These are phyloP conservation scores for Mimosa bimucronata DNA, from an alignment of 306 rosid genomes.

Conservation along the genomic window DNA sequence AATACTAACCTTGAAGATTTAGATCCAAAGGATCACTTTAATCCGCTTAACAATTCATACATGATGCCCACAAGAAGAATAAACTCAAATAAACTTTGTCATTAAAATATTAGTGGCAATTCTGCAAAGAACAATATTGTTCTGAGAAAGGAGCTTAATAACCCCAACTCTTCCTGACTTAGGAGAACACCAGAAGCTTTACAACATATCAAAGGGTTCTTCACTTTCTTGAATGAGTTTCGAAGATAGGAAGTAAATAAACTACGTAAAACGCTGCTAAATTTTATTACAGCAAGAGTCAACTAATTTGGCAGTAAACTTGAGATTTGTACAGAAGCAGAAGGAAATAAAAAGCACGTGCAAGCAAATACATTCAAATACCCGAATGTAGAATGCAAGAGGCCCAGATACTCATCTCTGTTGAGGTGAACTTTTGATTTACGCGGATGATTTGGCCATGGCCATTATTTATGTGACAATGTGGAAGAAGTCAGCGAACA, in stretches of 20 bases:
- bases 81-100: slow-evolving; percentile 7
- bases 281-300: slow-evolving; percentile 21
- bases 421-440: slow-evolving; percentile 14
- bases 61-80: slow-evolving; percentile 2
- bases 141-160: slow-evolving; percentile 17
- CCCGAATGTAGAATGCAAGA: neutral
- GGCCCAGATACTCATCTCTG: neutral
- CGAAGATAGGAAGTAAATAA: slow-evolving; percentile 8
- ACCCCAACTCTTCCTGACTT: slow-evolving; percentile 8
- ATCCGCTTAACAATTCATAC: neutral
- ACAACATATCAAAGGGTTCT: neutral
- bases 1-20: neutral
- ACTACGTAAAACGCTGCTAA: neutral
- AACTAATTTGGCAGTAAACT: slow-evolving; percentile 25
- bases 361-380: slow-evolving; percentile 20
- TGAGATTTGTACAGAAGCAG: slow-evolving; percentile 23
- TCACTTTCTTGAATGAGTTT: neutral
- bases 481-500: slow-evolving; percentile 34
- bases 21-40: neutral
- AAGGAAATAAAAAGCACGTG: slow-evolving; percentile 5
- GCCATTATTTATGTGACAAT: slow-evolving; percentile 39
- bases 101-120: neutral
- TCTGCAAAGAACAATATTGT: neutral
- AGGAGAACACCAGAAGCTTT: slow-evolving; percentile 4
- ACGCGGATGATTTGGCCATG: slow-evolving; percentile 31